These are phyloP conservation scores for Ailanthus altissimus DNA, from an alignment of 345 rosid species.

Conservation along the genomic window DNA sequence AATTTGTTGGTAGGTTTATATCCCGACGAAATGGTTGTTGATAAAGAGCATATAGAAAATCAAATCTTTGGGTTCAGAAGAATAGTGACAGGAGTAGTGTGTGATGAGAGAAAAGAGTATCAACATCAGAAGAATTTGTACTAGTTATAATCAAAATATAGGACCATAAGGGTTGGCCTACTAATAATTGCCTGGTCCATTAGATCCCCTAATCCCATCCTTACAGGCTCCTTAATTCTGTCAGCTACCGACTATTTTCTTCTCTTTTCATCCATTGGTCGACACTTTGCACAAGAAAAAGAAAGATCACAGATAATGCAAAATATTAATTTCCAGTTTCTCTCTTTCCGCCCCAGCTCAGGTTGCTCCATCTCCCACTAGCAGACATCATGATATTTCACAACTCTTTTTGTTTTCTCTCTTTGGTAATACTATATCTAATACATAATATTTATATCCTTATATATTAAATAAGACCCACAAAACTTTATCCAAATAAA, in stretches of 20 bases:
- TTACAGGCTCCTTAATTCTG: neutral
- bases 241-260: slow-evolving; percentile 28
- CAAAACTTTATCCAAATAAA: neutral
- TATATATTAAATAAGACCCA: neutral
- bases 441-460: too few relatives aligned
- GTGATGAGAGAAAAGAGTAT: slow-evolving; percentile 8
- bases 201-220: neutral
- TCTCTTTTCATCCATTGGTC: neutral
- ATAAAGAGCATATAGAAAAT: slow-evolving; percentile 19
- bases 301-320: neutral
- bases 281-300: neutral
- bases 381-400: slow-evolving; percentile 5
- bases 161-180: slow-evolving; percentile 41
- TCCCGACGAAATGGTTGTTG: slow-evolving; percentile 35
- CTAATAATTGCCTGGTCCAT: slow-evolving; percentile 50
- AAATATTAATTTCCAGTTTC: neutral
- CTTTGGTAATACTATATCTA: too few relatives aligned
- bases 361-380: slow-evolving; percentile 19
- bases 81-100: neutral
- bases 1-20: slow-evolving; percentile 32
- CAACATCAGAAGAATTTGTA: slow-evolving; percentile 35
- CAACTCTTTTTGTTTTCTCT: too few relatives aligned
- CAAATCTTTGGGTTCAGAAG: slow-evolving; percentile 17
- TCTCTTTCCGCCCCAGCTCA: neutral
- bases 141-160: slow-evolving; percentile 29